Conservation (phyloP, 129 eudicot species). For the Mikania micrantha region DNA sequence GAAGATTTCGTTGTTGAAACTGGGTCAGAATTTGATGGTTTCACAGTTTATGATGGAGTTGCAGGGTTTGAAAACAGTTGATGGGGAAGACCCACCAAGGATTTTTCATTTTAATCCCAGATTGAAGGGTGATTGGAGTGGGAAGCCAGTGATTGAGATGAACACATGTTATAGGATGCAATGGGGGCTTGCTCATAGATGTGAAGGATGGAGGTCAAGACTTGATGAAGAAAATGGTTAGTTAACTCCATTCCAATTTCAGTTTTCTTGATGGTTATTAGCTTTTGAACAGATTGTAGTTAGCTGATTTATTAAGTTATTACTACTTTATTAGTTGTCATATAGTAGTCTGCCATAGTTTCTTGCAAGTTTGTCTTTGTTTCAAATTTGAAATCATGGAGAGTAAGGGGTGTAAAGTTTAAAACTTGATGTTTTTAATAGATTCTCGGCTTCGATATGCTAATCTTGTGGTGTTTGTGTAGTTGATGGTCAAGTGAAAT, state of each 20-base stretch:
- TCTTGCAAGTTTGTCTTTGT: neutral
- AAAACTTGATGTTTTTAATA: neutral
- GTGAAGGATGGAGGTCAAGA: conserved; percentile 80
- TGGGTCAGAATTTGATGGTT: conserved; percentile 66
- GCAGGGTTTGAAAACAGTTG: conserved; percentile 83
- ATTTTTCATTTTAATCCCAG: conserved; percentile 84
- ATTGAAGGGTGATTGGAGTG: conserved; percentile 91
- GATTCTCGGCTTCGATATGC: neutral
- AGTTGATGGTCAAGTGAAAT: conserved; percentile 73
- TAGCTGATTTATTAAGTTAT: neutral
- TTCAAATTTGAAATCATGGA: neutral
- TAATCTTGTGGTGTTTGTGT: conserved; percentile 10
- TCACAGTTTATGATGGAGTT: conserved; percentile 91
- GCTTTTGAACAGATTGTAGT: neutral
- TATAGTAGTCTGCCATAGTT: neutral
- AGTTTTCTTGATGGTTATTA: neutral
- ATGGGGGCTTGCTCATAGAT: conserved; percentile 77
- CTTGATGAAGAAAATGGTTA: conserved; percentile 86
- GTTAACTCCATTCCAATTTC: conserved; percentile 28
- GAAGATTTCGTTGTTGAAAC: conserved; percentile 63
- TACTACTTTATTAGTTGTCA: neutral
- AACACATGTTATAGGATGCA: conserved; percentile 86
- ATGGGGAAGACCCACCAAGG: conserved; percentile 87
- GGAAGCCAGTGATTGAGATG: conserved; percentile 82
- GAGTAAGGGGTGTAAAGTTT: neutral